These are phyloP conservation scores for Pilaira anomala DNA, from an alignment of 192 early-diverging fungal species.

Conservation along the genomic window DNA sequence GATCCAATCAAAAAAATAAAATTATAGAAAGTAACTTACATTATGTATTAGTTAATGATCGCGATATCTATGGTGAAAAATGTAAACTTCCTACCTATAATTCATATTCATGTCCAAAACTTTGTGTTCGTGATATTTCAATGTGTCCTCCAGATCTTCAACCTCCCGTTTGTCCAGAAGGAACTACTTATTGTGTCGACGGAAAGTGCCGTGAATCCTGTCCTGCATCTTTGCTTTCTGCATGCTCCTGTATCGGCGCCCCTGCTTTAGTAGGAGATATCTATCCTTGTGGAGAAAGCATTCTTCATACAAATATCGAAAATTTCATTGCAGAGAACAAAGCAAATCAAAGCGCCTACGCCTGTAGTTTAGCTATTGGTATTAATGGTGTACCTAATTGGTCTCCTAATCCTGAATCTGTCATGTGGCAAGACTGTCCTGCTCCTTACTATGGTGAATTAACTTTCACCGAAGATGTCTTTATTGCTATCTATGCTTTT, in stretches of 20 bases:
- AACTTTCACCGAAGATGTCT: conserved; percentile 32
- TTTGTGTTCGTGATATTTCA: conserved; percentile 46
- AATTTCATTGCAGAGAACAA: conserved; percentile 23
- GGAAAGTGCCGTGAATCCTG: conserved; percentile 45
- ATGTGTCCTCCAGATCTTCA: conserved; percentile 37
- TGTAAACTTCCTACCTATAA: conserved; percentile 44
- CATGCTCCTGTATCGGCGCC: conserved; percentile 25
- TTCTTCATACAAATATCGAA: neutral
- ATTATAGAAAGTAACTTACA: too few relatives aligned
- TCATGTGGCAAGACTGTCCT: conserved; percentile 36
- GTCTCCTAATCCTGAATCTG: conserved; percentile 8
- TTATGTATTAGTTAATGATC: conserved; percentile 43
- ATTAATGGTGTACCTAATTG: conserved; percentile 13
- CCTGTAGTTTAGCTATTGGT: conserved; percentile 13
- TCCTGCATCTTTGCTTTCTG: conserved; percentile 29
- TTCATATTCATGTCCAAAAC: conserved; percentile 41
- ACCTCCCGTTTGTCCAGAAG: conserved; percentile 35
- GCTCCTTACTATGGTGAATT: conserved; percentile 10
- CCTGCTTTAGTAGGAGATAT: conserved; percentile 14
- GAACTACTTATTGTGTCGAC: conserved; percentile 46
- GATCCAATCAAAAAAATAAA: too few relatives aligned
- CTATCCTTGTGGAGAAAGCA: conserved; percentile 22
- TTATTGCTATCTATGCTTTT: conserved; percentile 27
- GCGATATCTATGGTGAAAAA: conserved; percentile 38
- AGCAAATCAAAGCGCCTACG: conserved; percentile 9